A percentile compares a stretch with the other conserved stretches of the same genome.
phyloP scores from a whole-genome alignment of 2,329 filamentous ascomycete species.

The Talaromyces sp. region DNA sequence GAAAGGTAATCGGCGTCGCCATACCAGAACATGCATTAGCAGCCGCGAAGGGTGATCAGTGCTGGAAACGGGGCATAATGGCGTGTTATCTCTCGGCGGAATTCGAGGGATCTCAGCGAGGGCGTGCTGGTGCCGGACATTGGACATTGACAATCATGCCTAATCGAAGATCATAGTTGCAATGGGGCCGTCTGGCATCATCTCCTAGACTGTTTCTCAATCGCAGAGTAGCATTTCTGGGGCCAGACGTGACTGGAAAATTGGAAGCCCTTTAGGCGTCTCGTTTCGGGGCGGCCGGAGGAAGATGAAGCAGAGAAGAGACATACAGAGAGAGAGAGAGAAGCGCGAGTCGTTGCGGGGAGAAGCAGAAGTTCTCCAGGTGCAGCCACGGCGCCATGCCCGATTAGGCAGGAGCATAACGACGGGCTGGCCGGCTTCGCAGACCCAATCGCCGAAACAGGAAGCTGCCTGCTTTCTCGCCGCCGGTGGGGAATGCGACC shows the following conservation, averaged over 20 bases:
- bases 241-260: not conserved
- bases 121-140: no score
- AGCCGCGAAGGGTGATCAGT: not conserved
- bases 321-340: not conserved
- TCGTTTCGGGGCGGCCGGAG: not conserved
- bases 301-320: not conserved
- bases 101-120: no score
- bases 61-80: not conserved
- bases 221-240: not conserved
- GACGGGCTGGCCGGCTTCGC: not conserved
- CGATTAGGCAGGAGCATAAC: conserved; percentile 5
- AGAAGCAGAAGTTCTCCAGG: not conserved
- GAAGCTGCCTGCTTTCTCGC: not conserved
- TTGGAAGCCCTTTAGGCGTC: not conserved
- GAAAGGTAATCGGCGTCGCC: not conserved
- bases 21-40: not conserved
- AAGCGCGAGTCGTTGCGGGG: not conserved
- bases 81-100: not conserved
- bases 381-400: not conserved
- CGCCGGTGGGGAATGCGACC: not conserved
- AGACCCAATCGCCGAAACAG: not conserved
- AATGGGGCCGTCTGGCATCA: not conserved
- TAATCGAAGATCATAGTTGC: not conserved
- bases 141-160: not conserved
- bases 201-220: not conserved